phyloP scores from a whole-genome alignment of 176 grass and related monocot species.

The Juncus effusus region DNA sequence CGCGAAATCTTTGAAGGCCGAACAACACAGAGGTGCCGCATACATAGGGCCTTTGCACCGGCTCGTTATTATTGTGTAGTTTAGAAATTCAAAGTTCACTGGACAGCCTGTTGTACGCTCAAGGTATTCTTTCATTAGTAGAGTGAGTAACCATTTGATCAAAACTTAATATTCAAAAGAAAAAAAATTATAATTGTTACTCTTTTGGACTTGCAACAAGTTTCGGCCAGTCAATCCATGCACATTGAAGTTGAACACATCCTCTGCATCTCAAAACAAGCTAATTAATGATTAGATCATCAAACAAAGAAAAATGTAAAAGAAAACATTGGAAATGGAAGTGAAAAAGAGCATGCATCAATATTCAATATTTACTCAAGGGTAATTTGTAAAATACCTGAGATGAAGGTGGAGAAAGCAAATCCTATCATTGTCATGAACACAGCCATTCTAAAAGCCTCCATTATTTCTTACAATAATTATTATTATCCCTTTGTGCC shows the following conservation, averaged over 20 bases:
- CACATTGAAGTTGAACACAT: constrained; percentile 14
- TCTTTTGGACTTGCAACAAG: constrained; percentile 26
- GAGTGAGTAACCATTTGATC: too few relatives aligned
- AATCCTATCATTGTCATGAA: constrained; percentile 25
- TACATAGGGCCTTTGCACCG: constrained; percentile 71
- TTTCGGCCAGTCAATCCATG: constrained; percentile 12
- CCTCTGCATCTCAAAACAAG: constrained; percentile 11
- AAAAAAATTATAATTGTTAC: constrained; percentile 13
- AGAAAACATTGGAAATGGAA: background rate
- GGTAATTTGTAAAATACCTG: constrained; percentile 10
- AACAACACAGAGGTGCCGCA: constrained; percentile 40
- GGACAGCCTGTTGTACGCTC: constrained; percentile 45
- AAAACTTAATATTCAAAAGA: too few relatives aligned
- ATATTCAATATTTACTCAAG: background rate
- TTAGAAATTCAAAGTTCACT: constrained; percentile 53
- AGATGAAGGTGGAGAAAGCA: constrained; percentile 12
- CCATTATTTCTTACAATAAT: background rate
- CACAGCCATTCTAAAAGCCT: constrained; percentile 18
- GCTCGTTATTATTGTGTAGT: constrained; percentile 69
- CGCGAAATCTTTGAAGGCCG: constrained; percentile 53
- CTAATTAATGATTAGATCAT: constrained; percentile 1
- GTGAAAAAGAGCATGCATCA: too few relatives aligned
- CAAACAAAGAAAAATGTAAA: background rate
- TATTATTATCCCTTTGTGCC: constrained; percentile 8
- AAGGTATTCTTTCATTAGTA: background rate